Conservation (phyloP, 768 basidiomycete species). For the Heimioporus sp. region DNA sequence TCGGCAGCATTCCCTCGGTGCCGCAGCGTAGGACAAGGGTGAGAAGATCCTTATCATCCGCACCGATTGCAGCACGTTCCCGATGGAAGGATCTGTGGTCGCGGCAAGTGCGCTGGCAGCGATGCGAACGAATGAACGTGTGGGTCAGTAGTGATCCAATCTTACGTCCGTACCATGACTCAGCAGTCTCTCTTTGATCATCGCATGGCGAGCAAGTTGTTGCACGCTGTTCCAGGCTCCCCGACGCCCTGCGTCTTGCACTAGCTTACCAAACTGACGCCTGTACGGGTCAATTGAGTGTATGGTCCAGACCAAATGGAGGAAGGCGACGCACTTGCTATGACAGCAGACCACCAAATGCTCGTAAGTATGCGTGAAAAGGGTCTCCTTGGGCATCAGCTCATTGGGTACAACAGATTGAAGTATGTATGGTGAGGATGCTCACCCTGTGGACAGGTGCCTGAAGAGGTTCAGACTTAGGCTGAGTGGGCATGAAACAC, state of each 20-base stretch:
- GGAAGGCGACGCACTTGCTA: background rate
- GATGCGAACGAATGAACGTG: background rate
- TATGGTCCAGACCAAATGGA: no score
- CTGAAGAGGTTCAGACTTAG: slow-evolving; percentile 4
- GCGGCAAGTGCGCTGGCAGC: slow-evolving; percentile 10
- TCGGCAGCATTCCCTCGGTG: slow-evolving; percentile 9
- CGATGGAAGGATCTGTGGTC: slow-evolving; percentile 7
- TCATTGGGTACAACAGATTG: background rate
- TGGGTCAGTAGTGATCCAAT: background rate
- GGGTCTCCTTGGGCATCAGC: slow-evolving; percentile 15
- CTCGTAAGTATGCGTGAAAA: slow-evolving; percentile 23
- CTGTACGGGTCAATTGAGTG: slow-evolving; percentile 3
- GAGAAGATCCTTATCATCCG: slow-evolving; percentile 16
- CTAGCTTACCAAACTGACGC: slow-evolving; percentile 2
- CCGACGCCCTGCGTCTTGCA: slow-evolving; percentile 9
- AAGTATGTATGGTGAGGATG: background rate
- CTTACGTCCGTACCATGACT: slow-evolving; percentile 9
- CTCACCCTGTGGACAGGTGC: slow-evolving; percentile 20
- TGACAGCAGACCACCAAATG: slow-evolving; percentile 20
- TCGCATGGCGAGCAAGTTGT: slow-evolving; percentile 14
- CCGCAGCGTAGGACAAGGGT: slow-evolving; percentile 19
- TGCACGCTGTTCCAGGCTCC: slow-evolving; percentile 9
- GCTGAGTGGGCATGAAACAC: background rate
- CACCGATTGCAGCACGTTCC: background rate
- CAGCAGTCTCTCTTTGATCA: slow-evolving; percentile 13